Conservation (phyloP, 306 rosid species). For the Vigna angularis region DNA sequence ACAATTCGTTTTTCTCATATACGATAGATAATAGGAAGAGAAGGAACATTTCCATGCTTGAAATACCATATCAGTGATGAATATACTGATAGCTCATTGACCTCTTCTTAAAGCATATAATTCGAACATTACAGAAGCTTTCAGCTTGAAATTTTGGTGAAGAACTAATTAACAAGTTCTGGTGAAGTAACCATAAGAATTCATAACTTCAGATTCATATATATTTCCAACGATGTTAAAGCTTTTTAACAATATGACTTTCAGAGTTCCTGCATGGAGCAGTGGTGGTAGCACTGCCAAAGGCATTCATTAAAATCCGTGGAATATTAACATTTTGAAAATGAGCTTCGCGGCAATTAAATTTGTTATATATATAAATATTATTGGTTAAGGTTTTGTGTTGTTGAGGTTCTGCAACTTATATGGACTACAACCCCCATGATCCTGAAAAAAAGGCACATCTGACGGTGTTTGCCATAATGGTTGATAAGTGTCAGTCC, state of each 20-base stretch:
- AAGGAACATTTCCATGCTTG: not conserved
- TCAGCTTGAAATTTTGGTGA: constrained; percentile 25
- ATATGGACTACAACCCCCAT: constrained; percentile 44
- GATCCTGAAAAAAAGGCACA: constrained; percentile 43
- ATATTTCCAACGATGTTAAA: not conserved
- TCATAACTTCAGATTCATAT: not conserved
- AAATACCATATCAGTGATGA: not conserved
- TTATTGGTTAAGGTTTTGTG: not conserved
- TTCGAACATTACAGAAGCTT: constrained; percentile 2
- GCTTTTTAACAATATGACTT: not conserved
- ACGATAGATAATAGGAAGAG: not conserved
- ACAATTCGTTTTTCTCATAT: not conserved
- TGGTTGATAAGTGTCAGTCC: constrained; percentile 29
- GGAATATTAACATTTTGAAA: constrained; percentile 1
- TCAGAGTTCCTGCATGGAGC: constrained; percentile 13
- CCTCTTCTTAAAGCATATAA: not conserved
- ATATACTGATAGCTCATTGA: not conserved
- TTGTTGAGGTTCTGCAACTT: constrained; percentile 21
- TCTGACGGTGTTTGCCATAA: constrained; percentile 36
- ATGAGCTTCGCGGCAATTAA: not conserved
- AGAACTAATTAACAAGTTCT: not conserved
- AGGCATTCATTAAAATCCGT: constrained; percentile 17
- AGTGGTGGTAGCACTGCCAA: not conserved
- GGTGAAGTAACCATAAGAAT: not conserved
- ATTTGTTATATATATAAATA: no score